These are phyloP conservation scores for Trichoderma asperellum DNA, from an alignment of 2,329 filamentous ascomycete species.

Conservation along the genomic window DNA sequence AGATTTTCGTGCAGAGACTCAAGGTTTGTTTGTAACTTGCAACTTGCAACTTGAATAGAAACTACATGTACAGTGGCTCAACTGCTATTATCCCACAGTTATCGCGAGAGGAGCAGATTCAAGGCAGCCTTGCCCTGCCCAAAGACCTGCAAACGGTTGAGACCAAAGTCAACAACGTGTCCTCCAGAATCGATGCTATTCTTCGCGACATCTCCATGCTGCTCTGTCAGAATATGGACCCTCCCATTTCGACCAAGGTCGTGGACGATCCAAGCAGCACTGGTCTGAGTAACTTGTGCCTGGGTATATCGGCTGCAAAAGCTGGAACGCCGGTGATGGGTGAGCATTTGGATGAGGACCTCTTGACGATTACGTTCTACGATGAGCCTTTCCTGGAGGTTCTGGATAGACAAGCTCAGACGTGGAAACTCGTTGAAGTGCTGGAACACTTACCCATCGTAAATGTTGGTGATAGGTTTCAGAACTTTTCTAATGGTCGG, in stretches of 20 bases:
- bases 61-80: neutral
- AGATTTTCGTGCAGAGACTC: conserved; percentile 10
- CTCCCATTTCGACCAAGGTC: neutral
- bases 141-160: conserved; percentile 2
- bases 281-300: conserved; percentile 6
- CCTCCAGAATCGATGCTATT: conserved; percentile 6
- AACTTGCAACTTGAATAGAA: neutral
- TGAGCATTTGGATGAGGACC: conserved; percentile 8
- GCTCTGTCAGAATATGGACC: neutral
- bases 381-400: conserved; percentile 6
- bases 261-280: conserved; percentile 1
- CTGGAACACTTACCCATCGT: conserved; percentile 7
- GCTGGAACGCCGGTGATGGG: conserved; percentile 5
- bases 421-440: conserved; percentile 7
- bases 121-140: neutral
- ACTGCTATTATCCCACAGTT: neutral
- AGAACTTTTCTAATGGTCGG: neutral
- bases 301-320: conserved; percentile 10
- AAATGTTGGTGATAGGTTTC: conserved; percentile 5
- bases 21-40: neutral
- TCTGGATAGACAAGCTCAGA: neutral
- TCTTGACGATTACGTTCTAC: conserved; percentile 6
- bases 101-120: conserved; percentile 2
- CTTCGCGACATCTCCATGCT: conserved; percentile 7
- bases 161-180: conserved; percentile 3